Conservation (phyloP, 352 stramenopile genomes). For the Thraustochytrium sp. region DNA sequence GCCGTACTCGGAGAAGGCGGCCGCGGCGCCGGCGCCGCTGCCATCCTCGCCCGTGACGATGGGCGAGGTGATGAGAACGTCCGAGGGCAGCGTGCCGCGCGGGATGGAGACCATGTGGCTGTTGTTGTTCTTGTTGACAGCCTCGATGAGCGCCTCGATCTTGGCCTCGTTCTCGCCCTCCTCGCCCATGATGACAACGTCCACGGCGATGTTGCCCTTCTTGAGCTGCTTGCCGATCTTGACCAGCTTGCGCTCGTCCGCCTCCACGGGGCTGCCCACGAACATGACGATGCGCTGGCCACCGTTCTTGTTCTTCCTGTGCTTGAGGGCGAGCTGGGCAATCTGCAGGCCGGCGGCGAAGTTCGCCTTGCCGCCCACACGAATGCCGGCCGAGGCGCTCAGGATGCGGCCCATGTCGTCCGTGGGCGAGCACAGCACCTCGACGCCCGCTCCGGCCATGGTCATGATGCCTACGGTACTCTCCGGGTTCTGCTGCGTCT, state of each 20-base stretch:
- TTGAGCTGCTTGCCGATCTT: constrained; percentile 96
- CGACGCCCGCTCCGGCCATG: constrained; percentile 80
- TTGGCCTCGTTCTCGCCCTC: constrained; percentile 77
- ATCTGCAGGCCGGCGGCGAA: constrained; percentile 60
- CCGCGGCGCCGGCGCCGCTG: constrained; percentile 3
- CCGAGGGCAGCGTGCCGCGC: constrained; percentile 87
- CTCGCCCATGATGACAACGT: constrained; percentile 95
- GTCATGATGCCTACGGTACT: constrained; percentile 94
- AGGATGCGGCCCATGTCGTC: constrained; percentile 96
- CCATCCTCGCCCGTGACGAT: constrained; percentile 77
- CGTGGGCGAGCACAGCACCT: constrained; percentile 90
- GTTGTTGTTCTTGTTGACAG: constrained; percentile 60
- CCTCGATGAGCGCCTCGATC: constrained; percentile 79
- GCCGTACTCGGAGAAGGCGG: constrained; percentile 84
- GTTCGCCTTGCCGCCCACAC: constrained; percentile 77
- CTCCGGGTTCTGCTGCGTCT: constrained; percentile 95
- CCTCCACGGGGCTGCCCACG: constrained; percentile 84
- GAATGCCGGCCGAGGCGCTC: constrained; percentile 80
- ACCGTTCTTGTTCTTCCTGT: constrained; percentile 96
- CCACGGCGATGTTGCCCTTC: constrained; percentile 98
- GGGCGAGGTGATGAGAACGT: constrained; percentile 91
- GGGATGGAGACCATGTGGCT: constrained; percentile 93
- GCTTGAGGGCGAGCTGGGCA: constrained; percentile 87
- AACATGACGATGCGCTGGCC: constrained; percentile 90
- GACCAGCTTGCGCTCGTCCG: constrained; percentile 71